Base-by-base conservation (phyloP, 2,329 filamentous ascomycete genomes). In the Clarireedia homoeocarpa region DNA sequence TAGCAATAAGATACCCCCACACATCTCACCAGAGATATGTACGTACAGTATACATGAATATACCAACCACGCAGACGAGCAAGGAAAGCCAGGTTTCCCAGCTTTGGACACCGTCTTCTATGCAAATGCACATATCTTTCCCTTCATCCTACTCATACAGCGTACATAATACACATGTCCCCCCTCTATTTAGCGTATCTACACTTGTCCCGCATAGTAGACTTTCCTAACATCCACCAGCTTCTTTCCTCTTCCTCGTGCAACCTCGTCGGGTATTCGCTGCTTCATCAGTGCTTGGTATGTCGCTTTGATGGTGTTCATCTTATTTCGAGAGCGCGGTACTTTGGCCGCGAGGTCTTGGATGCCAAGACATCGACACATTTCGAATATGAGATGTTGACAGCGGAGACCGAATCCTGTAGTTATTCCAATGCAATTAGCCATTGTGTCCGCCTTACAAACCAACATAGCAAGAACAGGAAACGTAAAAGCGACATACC, bases 221-320 rank as follows among this genome's bases (percentile, higher is more conserved):
- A 97, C 94, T 78, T 94, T 96, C 65, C 94, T 80, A 62, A 92
- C 89, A 76, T 99, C 94, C 36, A 99, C 91, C 69, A 99, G 71
- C 81, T 99, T 99, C 81, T 89, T 92, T 59, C 94, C 92, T 62
- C 91, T 77, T 52, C 90, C 92, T 50, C 88, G 81, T 56, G 94
- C 94, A 69, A 99, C 86, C 69, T 92, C 85, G 71, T 97, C 89
- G 30, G 94, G 94, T 68, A 95, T 79, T 59, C 83, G 83, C 76
- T 99, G 94, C 75, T 78, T 87, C 71, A 83, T 81, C 60, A 99
- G 77, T 5, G 91, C 92, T 71, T 92, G 72, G 73, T 88, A 89
- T 42, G 90, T 82, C 14, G 94, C 94, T 76, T 96, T 96, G 74
- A 96, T 88, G 17, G 91, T 89, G 77, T 99, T 99, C 91, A 97